Base-by-base conservation (phyloP, 371 early-diverging fungal species). In the Nematocida ironsii region DNA sequence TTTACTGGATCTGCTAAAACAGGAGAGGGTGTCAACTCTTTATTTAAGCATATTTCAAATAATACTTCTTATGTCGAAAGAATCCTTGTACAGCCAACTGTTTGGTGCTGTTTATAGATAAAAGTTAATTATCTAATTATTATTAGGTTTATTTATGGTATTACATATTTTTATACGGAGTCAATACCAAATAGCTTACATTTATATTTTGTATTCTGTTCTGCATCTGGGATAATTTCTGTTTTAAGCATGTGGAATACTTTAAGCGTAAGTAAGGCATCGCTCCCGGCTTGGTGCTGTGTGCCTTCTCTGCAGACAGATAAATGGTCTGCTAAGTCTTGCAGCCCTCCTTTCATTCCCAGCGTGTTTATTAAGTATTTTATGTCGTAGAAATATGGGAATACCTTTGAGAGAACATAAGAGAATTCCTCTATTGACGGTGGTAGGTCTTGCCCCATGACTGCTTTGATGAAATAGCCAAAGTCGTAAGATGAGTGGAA, bases 281-380 rank as follows among this genome's bases (percentile, higher is more conserved):
- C 99, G 84, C 94, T 94, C 18, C 99, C 99, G 44, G 99, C 99
- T 87, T 99, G 99, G 88, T 99, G 99, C 89, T 96, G 96, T 45
- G 93, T 92, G 6, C 99, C 99, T 64, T 95, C 91, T 61, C 99
- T 89, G 68, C 91, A 85, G 72, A 94, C 91, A 90, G 68, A 81
- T 73, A 99, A 84, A 80, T 94, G 95, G 86, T 95, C 95, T 3
- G 98, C 96, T 62, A 99, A 91, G 72, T 99, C 99, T 86, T 98
- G 97, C 74, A 99, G 88, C 0, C 99, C 99, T 60, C 96, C 95
- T 85, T 95, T 95, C 50, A 95, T 86, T 82, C 93, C 92, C 16
- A 75, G 56, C 0, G 42, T 18, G 86, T 92, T 93, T 92, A 98
- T 93, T 84, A 96, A 86, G 86, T 93, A 96, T 88, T 98, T 99